Evolutionary conservation across 805 yeast species (phyloP).

Genomic region (Candida oleophila): DNA sequence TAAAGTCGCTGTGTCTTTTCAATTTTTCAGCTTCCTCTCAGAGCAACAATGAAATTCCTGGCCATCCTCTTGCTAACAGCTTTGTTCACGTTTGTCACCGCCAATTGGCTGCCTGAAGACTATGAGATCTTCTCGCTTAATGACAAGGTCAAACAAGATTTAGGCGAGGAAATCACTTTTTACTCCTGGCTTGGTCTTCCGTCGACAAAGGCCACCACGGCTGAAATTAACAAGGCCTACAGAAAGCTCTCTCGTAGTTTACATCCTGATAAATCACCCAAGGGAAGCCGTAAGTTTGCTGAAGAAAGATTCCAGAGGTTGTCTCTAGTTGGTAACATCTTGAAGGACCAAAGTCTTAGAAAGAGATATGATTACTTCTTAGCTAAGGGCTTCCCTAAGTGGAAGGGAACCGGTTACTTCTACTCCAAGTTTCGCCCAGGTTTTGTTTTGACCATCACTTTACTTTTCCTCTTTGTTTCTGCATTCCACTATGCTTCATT

Average conservation of each 20-base stretch:
- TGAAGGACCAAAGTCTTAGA: constrained; percentile 53
- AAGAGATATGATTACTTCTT: constrained; percentile 84
- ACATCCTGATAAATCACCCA: constrained; percentile 79
- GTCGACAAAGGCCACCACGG: constrained; percentile 38
- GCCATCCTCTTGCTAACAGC: constrained; percentile 13
- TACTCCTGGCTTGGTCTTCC: constrained; percentile 64
- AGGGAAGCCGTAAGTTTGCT: constrained; percentile 44
- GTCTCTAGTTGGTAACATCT: constrained; percentile 70
- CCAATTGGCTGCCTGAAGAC: constrained; percentile 64
- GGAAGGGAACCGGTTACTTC: constrained; percentile 66
- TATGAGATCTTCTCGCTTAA: constrained; percentile 77
- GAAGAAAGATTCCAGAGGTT: constrained; percentile 76
- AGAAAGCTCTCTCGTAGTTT: constrained; percentile 66
- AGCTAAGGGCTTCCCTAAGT: constrained; percentile 80
- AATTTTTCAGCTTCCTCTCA: too few species aligned
- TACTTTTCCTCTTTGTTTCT: constrained; percentile 52
- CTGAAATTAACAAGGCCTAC: constrained; percentile 64
- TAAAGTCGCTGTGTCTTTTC: too few species aligned
- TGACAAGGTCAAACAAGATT: constrained; percentile 58
- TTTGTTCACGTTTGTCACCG: constrained; percentile 23
- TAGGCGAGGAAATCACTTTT: constrained; percentile 62
- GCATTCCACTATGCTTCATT: constrained; percentile 58
- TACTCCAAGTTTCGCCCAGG: constrained; percentile 73
- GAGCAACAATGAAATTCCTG: constrained; percentile 11
- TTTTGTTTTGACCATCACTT: constrained; percentile 45